A percentile compares a stretch with the other conserved stretches of the same genome.
phyloP scores from a whole-genome alignment of 1,139 yeast genomes.

The Debaryomycetaceae sp. region DNA sequence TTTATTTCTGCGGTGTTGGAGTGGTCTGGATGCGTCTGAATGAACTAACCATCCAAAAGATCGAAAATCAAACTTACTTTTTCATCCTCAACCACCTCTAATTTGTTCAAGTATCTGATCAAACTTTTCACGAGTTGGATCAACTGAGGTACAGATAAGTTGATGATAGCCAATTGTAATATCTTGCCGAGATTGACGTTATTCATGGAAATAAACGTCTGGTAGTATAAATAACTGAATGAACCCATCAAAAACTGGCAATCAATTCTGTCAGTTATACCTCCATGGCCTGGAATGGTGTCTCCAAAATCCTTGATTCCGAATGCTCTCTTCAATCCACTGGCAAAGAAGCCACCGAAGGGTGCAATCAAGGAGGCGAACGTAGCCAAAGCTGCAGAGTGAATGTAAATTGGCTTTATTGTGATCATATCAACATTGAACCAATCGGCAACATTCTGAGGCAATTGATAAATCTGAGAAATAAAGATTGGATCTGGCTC shows the following conservation, averaged over 20 bases:
- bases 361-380: slow-evolving; percentile 98
- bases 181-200: slow-evolving; percentile 70
- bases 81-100: slow-evolving; percentile 42
- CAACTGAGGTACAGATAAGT: slow-evolving; percentile 66
- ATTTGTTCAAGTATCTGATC: slow-evolving; percentile 57
- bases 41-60: slow-evolving; percentile 19
- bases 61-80: slow-evolving; percentile 24
- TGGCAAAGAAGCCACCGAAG: slow-evolving; percentile 97
- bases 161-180: slow-evolving; percentile 71
- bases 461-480: slow-evolving; percentile 74
- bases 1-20: not conserved
- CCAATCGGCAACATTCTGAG: slow-evolving; percentile 56
- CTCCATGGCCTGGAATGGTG: slow-evolving; percentile 81
- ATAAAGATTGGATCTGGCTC: slow-evolving; percentile 84
- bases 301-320: slow-evolving; percentile 55
- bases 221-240: slow-evolving; percentile 86
- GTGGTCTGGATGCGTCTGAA: too few species aligned
- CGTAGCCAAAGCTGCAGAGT: slow-evolving; percentile 79
- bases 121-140: slow-evolving; percentile 59
- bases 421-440: slow-evolving; percentile 46
- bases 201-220: slow-evolving; percentile 78
- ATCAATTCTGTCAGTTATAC: slow-evolving; percentile 95
- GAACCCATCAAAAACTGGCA: slow-evolving; percentile 98
- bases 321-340: slow-evolving; percentile 96
- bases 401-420: slow-evolving; percentile 85